These are phyloP conservation scores for Boletus bicolor DNA, from an alignment of 768 basidiomycete genomes.

Conservation along the genomic window DNA sequence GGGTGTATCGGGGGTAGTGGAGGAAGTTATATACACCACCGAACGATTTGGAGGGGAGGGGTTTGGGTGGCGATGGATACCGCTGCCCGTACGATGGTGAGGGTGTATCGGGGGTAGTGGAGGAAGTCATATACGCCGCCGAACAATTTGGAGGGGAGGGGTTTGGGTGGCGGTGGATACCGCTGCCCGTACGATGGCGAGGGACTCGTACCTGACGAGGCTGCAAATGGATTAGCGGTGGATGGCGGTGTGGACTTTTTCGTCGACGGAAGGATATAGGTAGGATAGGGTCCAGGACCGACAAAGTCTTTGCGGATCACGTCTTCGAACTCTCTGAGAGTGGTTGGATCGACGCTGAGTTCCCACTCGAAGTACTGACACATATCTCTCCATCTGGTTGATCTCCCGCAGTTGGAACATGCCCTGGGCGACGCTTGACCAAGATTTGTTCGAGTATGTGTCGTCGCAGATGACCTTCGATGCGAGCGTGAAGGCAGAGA, in stretches of 20 bases:
- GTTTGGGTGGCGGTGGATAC: conserved; percentile 32
- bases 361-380: no score
- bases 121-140: conserved; percentile 25
- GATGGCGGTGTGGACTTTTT: conserved; percentile 53
- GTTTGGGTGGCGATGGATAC: conserved; percentile 32
- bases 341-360: no score
- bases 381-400: no score
- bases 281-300: conserved; percentile 55
- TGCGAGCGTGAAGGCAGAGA: no score
- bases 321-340: no score
- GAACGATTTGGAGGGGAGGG: conserved; percentile 14
- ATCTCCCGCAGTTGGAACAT: no score
- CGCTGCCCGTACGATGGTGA: conserved; percentile 30
- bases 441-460: no score
- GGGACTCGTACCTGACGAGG: conserved; percentile 29
- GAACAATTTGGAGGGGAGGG: conserved; percentile 13
- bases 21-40: conserved; percentile 25
- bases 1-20: conserved; percentile 51
- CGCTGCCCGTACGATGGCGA: conserved; percentile 29
- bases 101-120: no score
- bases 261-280: conserved; percentile 57
- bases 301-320: no score
- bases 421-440: no score
- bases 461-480: no score
- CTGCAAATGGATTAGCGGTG: conserved; percentile 32